Conservation (phyloP, 257 asterid genomes). For the Asclepias syriaca region DNA sequence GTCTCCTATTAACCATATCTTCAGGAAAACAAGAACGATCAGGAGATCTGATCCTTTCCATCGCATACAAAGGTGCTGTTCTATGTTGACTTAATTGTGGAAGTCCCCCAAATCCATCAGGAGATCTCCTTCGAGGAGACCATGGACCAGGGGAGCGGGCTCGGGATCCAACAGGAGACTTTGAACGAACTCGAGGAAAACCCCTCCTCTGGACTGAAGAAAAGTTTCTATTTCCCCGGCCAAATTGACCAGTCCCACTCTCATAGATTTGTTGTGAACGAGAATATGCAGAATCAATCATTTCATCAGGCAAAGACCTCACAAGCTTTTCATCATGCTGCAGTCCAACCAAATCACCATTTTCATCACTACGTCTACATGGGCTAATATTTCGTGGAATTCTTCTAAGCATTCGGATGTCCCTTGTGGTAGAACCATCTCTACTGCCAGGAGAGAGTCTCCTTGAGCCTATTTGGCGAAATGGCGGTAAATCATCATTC, state of each 20-base stretch:
- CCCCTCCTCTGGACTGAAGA: slow-evolving; percentile 53
- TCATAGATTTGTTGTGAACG: slow-evolving; percentile 48
- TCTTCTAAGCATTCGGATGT: slow-evolving; percentile 39
- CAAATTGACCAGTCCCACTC: slow-evolving; percentile 43
- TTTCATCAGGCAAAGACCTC: slow-evolving; percentile 46
- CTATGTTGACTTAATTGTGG: slow-evolving; percentile 47
- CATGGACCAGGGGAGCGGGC: slow-evolving; percentile 69
- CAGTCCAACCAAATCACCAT: slow-evolving; percentile 30
- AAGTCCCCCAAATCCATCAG: slow-evolving; percentile 39
- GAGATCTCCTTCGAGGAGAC: slow-evolving; percentile 68
- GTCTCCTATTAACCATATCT: slow-evolving; percentile 60
- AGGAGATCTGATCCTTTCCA: slow-evolving; percentile 74
- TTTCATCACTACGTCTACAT: slow-evolving; percentile 33
- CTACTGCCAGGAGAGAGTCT: slow-evolving; percentile 56
- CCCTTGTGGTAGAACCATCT: slow-evolving; percentile 41
- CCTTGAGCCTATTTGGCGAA: slow-evolving; percentile 42
- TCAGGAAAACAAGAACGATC: slow-evolving; percentile 60
- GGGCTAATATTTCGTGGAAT: slow-evolving; percentile 57
- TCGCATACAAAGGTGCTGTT: slow-evolving; percentile 51
- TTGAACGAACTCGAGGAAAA: slow-evolving; percentile 48
- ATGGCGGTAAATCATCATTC: slow-evolving; percentile 47
- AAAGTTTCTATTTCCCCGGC: slow-evolving; percentile 48
- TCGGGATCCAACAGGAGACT: slow-evolving; percentile 64
- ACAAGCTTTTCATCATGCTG: slow-evolving; percentile 44
- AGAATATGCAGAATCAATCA: slow-evolving; percentile 35